phyloP scores from a whole-genome alignment of 2,329 filamentous ascomycete genomes.

The Cladosporium cucumerinum region DNA sequence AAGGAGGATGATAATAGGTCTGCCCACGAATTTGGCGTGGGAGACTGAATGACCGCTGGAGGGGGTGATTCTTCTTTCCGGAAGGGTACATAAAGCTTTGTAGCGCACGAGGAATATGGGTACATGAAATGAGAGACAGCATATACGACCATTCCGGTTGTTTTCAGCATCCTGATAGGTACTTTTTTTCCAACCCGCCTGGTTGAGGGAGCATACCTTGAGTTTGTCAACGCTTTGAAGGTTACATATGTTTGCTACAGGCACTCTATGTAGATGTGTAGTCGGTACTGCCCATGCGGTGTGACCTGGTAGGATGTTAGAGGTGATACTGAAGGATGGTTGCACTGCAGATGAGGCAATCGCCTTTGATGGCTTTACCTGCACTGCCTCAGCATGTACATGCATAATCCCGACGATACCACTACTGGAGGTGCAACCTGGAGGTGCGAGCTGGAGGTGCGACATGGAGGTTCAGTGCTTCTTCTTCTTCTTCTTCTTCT shows the following conservation, averaged over 20 bases:
- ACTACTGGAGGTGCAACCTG: background rate
- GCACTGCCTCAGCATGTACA: background rate
- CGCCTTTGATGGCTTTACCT: background rate
- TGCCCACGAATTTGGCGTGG: background rate
- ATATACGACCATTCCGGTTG: background rate
- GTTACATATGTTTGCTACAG: background rate
- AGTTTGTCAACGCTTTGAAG: too few relatives aligned
- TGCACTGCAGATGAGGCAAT: background rate
- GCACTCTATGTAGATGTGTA: background rate
- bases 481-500: background rate
- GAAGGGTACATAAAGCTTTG: conserved; percentile 1
- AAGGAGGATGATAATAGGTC: background rate
- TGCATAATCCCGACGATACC: background rate
- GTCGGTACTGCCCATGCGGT: background rate
- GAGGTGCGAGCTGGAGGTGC: background rate
- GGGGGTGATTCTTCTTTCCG: background rate
- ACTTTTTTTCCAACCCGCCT: too few relatives aligned
- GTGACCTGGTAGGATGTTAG: background rate
- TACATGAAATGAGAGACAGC: background rate
- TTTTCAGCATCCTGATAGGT: background rate
- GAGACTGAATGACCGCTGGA: background rate
- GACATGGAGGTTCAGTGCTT: background rate
- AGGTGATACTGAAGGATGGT: background rate
- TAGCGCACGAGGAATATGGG: conserved; percentile 3
- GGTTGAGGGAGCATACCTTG: too few relatives aligned